Evolutionary conservation across 768 basidiomycete genomes (phyloP).

Genomic region (Gloeostereum incarnatum): DNA sequence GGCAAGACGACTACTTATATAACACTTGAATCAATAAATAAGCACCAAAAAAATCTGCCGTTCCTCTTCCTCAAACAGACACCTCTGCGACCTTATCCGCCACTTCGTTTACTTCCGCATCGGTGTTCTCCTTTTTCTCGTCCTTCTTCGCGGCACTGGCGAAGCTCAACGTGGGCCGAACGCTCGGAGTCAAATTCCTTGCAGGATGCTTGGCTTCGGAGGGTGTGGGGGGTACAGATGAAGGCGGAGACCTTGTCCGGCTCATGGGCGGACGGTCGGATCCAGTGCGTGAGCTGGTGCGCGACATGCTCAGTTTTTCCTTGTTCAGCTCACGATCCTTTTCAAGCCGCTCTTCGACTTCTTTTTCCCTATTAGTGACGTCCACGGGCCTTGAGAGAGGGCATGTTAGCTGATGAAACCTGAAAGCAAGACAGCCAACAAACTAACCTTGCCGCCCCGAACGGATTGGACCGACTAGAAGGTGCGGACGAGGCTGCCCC

Average conservation of each 20-base stretch:
- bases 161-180: constrained; percentile 74
- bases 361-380: constrained; percentile 65
- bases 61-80: constrained; percentile 23
- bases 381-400: constrained; percentile 67
- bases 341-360: constrained; percentile 62
- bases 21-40: too few species aligned
- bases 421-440: constrained; percentile 1
- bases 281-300: constrained; percentile 40
- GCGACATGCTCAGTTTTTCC: constrained; percentile 42
- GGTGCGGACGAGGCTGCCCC: constrained; percentile 27
- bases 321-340: constrained; percentile 53
- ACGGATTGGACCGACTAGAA: constrained; percentile 58
- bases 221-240: constrained; percentile 14
- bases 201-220: constrained; percentile 17
- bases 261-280: constrained; percentile 31
- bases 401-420: constrained; percentile 3
- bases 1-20: too few species aligned
- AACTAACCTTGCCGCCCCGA: constrained; percentile 75
- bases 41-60: too few species aligned
- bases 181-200: constrained; percentile 25
- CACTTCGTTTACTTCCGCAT: constrained; percentile 11
- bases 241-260: constrained; percentile 21
- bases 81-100: constrained; percentile 26
- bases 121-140: constrained; percentile 15
- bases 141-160: constrained; percentile 58